Conservation (phyloP, 1,139 yeast species). For the Debaryomyces coudertii region DNA sequence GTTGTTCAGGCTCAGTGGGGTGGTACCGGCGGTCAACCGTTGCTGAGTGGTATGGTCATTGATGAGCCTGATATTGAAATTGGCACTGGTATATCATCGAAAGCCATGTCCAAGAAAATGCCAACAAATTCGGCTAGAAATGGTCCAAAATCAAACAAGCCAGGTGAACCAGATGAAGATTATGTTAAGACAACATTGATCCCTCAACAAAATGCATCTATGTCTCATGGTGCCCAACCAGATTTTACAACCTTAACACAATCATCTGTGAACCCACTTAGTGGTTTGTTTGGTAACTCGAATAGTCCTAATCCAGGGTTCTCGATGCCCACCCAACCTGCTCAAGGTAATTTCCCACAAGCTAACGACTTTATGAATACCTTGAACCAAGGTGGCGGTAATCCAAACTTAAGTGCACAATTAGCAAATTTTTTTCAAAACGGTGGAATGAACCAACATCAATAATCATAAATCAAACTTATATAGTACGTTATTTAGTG, state of each 20-base stretch:
- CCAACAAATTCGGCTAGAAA: conserved; percentile 85
- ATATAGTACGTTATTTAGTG: background rate
- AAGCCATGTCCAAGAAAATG: conserved; percentile 87
- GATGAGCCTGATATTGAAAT: conserved; percentile 98
- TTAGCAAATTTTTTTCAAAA: conserved; percentile 42
- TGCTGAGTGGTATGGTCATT: conserved; percentile 77
- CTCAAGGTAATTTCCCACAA: conserved; percentile 14
- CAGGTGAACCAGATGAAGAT: conserved; percentile 59
- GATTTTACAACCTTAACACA: conserved; percentile 40
- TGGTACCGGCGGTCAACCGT: conserved; percentile 91
- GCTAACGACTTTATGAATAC: conserved; percentile 21
- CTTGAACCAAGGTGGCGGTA: conserved; percentile 22
- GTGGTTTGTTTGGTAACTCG: conserved; percentile 47
- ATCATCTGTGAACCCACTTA: conserved; percentile 52
- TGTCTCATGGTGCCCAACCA: conserved; percentile 37
- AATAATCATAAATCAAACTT: background rate
- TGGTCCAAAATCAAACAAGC: conserved; percentile 80
- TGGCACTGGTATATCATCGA: conserved; percentile 91
- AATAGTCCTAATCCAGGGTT: conserved; percentile 12
- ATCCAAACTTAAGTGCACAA: conserved; percentile 39
- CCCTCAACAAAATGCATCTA: conserved; percentile 26
- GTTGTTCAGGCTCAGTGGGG: conserved; percentile 93
- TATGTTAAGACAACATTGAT: conserved; percentile 43
- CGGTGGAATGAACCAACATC: conserved; percentile 17
- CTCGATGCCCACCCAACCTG: conserved; percentile 16